Evolutionary conservation across 495 filamentous ascomycete genomes (phyloP).

Genomic region (Penicillium longicatenatum): DNA sequence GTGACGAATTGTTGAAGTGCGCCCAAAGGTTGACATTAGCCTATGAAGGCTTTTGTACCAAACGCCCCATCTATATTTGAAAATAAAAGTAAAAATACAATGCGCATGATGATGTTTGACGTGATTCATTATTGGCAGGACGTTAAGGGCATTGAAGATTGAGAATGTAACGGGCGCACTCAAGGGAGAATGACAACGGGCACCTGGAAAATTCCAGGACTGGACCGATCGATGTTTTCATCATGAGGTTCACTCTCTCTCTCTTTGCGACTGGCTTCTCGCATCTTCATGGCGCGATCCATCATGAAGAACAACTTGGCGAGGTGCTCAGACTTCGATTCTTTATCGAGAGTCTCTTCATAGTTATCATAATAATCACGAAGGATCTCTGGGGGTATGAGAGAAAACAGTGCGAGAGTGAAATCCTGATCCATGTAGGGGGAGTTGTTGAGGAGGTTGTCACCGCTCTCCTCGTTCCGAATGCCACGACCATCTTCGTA

Average conservation of each 20-base stretch:
- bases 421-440: conserved; percentile 23
- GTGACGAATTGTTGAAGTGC: background rate
- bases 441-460: conserved; percentile 19
- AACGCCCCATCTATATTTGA: background rate
- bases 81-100: background rate
- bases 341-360: conserved; percentile 9
- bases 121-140: background rate
- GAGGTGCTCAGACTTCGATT: conserved; percentile 23
- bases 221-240: conserved; percentile 2
- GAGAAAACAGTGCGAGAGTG: conserved; percentile 28
- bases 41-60: background rate
- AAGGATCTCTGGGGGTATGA: conserved; percentile 21
- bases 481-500: conserved; percentile 14
- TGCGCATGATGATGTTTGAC: background rate
- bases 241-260: conserved; percentile 12
- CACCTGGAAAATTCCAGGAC: conserved; percentile 28
- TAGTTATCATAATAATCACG: conserved; percentile 19
- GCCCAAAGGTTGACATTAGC: background rate
- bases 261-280: conserved; percentile 27
- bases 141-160: conserved; percentile 1
- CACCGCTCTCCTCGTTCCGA: conserved; percentile 6
- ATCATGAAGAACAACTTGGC: conserved; percentile 28
- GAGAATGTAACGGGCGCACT: background rate
- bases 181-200: conserved; percentile 34
- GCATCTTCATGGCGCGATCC: conserved; percentile 32